Evolutionary conservation across 2,329 filamentous ascomycete genomes (phyloP).

Genomic region (Paecilomyces sp.): DNA sequence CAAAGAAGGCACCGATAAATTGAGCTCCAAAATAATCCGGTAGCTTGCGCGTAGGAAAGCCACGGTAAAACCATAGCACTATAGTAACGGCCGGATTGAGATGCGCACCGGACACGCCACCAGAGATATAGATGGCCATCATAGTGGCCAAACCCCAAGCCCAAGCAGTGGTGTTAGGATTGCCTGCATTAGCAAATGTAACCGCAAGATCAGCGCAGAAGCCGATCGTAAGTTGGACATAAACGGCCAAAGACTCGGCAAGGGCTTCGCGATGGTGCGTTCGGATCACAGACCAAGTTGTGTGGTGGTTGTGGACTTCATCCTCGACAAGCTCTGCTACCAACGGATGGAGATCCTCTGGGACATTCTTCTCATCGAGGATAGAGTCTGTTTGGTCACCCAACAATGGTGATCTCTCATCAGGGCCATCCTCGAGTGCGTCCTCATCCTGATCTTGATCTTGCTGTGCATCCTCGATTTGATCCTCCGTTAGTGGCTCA

Average conservation of each 20-base stretch:
- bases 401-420: not conserved
- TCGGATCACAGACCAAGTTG: constrained; percentile 44
- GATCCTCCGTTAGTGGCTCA: constrained; percentile 9
- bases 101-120: constrained; percentile 42
- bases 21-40: constrained; percentile 46
- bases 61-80: constrained; percentile 43
- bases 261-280: constrained; percentile 47
- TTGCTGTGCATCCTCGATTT: constrained; percentile 2
- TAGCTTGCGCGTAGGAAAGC: constrained; percentile 47
- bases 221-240: constrained; percentile 37
- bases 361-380: constrained; percentile 26
- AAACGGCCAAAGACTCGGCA: constrained; percentile 46
- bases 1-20: constrained; percentile 46
- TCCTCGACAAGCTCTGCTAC: constrained; percentile 37
- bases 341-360: constrained; percentile 39
- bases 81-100: constrained; percentile 39
- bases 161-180: constrained; percentile 38
- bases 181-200: constrained; percentile 31
- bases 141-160: constrained; percentile 51
- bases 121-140: constrained; percentile 42
- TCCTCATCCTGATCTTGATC: constrained; percentile 12
- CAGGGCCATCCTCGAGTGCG: not conserved
- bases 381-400: constrained; percentile 1
- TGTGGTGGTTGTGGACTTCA: constrained; percentile 44
- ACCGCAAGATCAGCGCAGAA: constrained; percentile 45